phyloP scores from a whole-genome alignment of 768 basidiomycete species.

The Pleurotus sapidus region DNA sequence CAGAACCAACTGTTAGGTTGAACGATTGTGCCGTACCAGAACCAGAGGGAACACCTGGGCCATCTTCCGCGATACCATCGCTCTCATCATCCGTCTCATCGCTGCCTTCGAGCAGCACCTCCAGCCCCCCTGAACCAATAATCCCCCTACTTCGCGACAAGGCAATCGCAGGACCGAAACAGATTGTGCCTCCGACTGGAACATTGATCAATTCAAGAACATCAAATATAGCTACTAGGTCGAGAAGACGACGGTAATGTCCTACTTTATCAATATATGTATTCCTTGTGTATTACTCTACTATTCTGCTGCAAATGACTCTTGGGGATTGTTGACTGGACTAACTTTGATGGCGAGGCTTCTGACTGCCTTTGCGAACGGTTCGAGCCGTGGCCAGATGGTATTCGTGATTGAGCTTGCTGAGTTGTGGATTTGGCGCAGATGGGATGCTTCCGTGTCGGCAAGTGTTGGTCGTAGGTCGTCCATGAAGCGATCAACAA shows the following conservation, averaged over 20 bases:
- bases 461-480: background rate
- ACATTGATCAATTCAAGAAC: slow-evolving; percentile 41
- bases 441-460: background rate
- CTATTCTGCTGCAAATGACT: background rate
- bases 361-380: background rate
- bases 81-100: slow-evolving; percentile 39
- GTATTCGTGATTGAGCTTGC: background rate
- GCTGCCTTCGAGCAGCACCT: slow-evolving; percentile 26
- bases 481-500: slow-evolving; percentile 1
- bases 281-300: background rate
- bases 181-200: slow-evolving; percentile 19
- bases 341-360: background rate
- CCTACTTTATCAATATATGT: slow-evolving; percentile 8
- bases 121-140: slow-evolving; percentile 15
- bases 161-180: background rate
- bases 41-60: slow-evolving; percentile 7
- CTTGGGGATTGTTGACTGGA: background rate
- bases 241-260: slow-evolving; percentile 26
- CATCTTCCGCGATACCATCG: slow-evolving; percentile 24
- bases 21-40: slow-evolving; percentile 1
- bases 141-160: slow-evolving; percentile 11
- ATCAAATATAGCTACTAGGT: slow-evolving; percentile 36
- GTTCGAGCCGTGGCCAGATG: background rate
- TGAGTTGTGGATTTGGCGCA: background rate
- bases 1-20: slow-evolving; percentile 1